Percentiles rank a stretch among this genome's conserved stretches.
These are phyloP conservation scores for Acanthamoeba triangularis DNA, from an alignment of 208 protist genomes.

Conservation along the genomic window DNA sequence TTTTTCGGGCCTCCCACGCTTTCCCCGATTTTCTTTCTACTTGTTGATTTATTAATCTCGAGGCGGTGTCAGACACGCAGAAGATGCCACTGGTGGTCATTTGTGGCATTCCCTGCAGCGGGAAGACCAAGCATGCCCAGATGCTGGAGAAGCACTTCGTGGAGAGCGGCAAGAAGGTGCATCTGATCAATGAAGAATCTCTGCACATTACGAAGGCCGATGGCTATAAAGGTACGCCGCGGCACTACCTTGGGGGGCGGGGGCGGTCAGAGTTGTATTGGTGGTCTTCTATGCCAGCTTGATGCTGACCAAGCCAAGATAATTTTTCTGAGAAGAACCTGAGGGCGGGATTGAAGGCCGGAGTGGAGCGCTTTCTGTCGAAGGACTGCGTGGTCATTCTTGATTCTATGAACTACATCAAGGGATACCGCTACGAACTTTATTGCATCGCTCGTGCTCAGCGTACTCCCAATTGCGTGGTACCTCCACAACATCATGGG, in stretches of 20 bases:
- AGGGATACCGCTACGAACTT: slow-evolving; percentile 91
- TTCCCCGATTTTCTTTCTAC: not conserved
- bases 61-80: too few species aligned
- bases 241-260: too few species aligned
- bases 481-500: slow-evolving; percentile 1
- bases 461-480: slow-evolving; percentile 77
- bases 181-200: slow-evolving; percentile 87
- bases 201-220: slow-evolving; percentile 80
- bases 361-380: slow-evolving; percentile 80
- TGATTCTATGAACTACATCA: slow-evolving; percentile 92
- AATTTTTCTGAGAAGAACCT: slow-evolving; percentile 82
- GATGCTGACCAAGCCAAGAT: slow-evolving; percentile 42
- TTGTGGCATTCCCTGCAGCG: slow-evolving; percentile 79
- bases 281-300: not conserved
- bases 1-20: not conserved
- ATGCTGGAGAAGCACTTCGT: slow-evolving; percentile 68
- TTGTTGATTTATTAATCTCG: too few species aligned
- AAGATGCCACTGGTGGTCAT: slow-evolving; percentile 83
- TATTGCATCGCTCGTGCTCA: slow-evolving; percentile 84
- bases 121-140: slow-evolving; percentile 76
- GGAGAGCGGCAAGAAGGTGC: slow-evolving; percentile 79
- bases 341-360: slow-evolving; percentile 82
- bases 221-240: slow-evolving; percentile 80
- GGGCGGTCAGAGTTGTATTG: too few species aligned
- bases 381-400: slow-evolving; percentile 85